A percentile compares a stretch with the other conserved stretches of the same genome.
phyloP scores from a whole-genome alignment of 805 yeast species.

The Isabelozyma gotoi region DNA sequence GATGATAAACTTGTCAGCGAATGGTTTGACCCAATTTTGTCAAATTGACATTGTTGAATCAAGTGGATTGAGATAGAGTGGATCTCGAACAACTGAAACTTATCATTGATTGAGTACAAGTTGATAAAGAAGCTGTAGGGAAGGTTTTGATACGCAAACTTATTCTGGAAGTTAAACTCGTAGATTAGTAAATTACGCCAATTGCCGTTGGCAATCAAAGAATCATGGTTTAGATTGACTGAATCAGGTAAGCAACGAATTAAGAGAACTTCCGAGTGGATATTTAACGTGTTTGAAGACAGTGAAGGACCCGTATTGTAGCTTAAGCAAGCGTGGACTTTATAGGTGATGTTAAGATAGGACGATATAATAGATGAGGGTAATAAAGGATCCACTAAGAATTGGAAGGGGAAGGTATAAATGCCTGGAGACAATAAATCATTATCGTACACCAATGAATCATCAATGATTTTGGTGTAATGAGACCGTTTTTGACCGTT shows the following conservation, averaged over 20 bases:
- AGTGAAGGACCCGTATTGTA: background rate
- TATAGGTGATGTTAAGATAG: constrained; percentile 5
- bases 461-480: constrained; percentile 4
- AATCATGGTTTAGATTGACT: background rate
- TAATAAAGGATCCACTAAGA: constrained; percentile 8
- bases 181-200: constrained; percentile 16
- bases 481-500: background rate
- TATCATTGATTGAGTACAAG: constrained; percentile 8
- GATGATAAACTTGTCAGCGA: background rate
- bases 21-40: constrained; percentile 1
- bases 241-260: constrained; percentile 7
- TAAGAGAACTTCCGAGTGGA: constrained; percentile 2
- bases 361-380: constrained; percentile 9
- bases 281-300: background rate
- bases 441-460: constrained; percentile 6
- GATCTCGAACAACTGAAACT: constrained; percentile 4
- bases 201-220: constrained; percentile 15
- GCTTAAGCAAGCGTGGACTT: constrained; percentile 3
- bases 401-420: constrained; percentile 12
- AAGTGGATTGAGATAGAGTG: constrained; percentile 7
- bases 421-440: constrained; percentile 6
- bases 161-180: constrained; percentile 13
- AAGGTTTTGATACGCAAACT: constrained; percentile 12
- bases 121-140: constrained; percentile 6
- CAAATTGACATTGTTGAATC: constrained; percentile 9